A percentile compares a stretch with the other conserved stretches of the same genome.
Evolutionary conservation across 2,329 filamentous ascomycete genomes (phyloP).

Genomic region (Hypomyces perniciosus): DNA sequence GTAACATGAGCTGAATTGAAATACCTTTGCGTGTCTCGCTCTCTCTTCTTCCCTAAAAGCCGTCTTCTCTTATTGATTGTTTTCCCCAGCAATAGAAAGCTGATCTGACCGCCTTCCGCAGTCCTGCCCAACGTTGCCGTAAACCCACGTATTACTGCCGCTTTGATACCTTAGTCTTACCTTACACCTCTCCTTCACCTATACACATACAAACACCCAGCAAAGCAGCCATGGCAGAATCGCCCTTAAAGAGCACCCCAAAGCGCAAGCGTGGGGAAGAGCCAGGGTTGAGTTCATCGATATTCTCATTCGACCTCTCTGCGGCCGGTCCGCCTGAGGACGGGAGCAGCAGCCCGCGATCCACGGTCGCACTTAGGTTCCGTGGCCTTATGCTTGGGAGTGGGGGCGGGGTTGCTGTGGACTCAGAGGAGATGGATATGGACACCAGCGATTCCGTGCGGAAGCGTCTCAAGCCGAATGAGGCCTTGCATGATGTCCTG

Average conservation of each 20-base stretch:
- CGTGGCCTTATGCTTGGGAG: constrained; percentile 42
- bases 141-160: not conserved
- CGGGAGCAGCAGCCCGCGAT: constrained; percentile 47
- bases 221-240: constrained; percentile 10
- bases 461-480: constrained; percentile 34
- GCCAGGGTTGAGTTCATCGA: constrained; percentile 26
- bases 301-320: constrained; percentile 43
- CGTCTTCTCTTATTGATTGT: not conserved
- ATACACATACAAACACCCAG: not conserved
- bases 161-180: too few relatives aligned
- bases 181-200: not conserved
- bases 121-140: not conserved
- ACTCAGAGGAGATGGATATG: constrained; percentile 21
- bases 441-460: constrained; percentile 27
- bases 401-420: constrained; percentile 38
- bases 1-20: not conserved
- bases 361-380: constrained; percentile 47
- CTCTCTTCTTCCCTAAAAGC: not conserved
- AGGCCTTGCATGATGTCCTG: constrained; percentile 24
- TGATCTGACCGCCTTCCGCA: not conserved
- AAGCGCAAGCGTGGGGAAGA: constrained; percentile 43
- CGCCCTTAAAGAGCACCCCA: constrained; percentile 28
- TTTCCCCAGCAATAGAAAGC: not conserved
- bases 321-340: constrained; percentile 32
- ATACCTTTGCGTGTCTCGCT: not conserved